Percentiles rank a stretch among this genome's conserved stretches.
These are phyloP conservation scores for Didymosphaeria variabile DNA, from an alignment of 2,329 filamentous ascomycete species.

Conservation along the genomic window DNA sequence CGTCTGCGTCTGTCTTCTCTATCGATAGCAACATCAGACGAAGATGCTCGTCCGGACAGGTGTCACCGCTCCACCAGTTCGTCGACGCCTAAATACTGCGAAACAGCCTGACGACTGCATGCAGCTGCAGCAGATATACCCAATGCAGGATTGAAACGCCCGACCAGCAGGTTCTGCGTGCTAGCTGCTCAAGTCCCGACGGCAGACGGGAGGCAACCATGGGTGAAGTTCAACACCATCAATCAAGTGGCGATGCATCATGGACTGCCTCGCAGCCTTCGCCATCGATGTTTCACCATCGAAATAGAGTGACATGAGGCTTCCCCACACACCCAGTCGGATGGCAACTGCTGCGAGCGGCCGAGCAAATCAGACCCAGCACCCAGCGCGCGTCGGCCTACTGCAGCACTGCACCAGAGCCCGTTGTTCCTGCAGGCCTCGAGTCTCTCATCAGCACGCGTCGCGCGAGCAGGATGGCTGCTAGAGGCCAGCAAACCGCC, in stretches of 20 bases:
- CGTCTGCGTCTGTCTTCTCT: slow-evolving; percentile 3
- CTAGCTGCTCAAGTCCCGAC: slow-evolving; percentile 19
- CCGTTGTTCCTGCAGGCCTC: slow-evolving; percentile 40
- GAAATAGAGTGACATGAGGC: slow-evolving; percentile 22
- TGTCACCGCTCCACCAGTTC: slow-evolving; percentile 10
- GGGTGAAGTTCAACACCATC: slow-evolving; percentile 26
- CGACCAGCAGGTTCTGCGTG: slow-evolving; percentile 24
- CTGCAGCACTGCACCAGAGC: slow-evolving; percentile 37
- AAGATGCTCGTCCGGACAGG: slow-evolving; percentile 10
- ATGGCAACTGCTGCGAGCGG: slow-evolving; percentile 29
- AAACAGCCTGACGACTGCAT: slow-evolving; percentile 24
- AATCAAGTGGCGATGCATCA: slow-evolving; percentile 13
- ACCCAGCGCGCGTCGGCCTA: slow-evolving; percentile 22
- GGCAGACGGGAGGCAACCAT: slow-evolving; percentile 34
- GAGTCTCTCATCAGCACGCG: slow-evolving; percentile 15
- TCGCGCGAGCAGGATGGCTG: slow-evolving; percentile 4
- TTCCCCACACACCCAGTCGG: slow-evolving; percentile 36
- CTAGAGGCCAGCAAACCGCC: neutral
- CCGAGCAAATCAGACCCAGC: slow-evolving; percentile 45
- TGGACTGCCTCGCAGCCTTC: slow-evolving; percentile 37
- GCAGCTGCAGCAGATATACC: slow-evolving; percentile 25
- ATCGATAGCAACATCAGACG: slow-evolving; percentile 12
- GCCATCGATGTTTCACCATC: slow-evolving; percentile 47
- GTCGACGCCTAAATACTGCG: slow-evolving; percentile 8
- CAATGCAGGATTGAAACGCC: slow-evolving; percentile 37